Evolutionary conservation across 441 rosid species (phyloP).

Genomic region (Rhodomyrtus psidioides): DNA sequence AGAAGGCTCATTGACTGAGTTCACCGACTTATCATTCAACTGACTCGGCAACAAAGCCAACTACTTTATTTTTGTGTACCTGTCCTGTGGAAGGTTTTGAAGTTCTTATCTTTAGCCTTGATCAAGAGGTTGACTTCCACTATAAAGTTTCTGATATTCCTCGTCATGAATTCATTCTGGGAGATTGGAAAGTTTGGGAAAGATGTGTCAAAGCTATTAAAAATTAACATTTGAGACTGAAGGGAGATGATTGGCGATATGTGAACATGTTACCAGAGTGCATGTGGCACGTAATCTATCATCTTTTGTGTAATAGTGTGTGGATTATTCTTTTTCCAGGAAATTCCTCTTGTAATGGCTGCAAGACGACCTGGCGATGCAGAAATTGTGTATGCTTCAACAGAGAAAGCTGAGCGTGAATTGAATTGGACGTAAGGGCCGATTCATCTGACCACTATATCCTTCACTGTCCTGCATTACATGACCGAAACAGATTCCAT

Average conservation of each 20-base stretch:
- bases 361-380: conserved; percentile 85
- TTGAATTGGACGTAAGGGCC: conserved; percentile 82
- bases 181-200: neutral
- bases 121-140: neutral
- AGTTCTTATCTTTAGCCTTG: neutral
- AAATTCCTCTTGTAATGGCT: conserved; percentile 70
- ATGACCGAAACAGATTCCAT: neutral
- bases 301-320: neutral
- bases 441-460: neutral
- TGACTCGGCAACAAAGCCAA: neutral
- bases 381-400: conserved; percentile 78
- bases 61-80: neutral
- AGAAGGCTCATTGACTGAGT: neutral
- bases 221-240: neutral
- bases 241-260: neutral
- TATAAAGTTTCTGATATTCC: neutral
- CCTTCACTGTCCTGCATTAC: neutral
- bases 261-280: neutral
- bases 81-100: neutral
- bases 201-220: neutral
- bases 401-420: conserved; percentile 65
- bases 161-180: neutral
- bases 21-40: neutral
- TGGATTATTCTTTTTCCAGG: conserved; percentile 24
- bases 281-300: neutral